Evolutionary conservation across 2,329 filamentous ascomycete genomes (phyloP), one percentile per base, ranked within the genome.

Genomic region (Colletotrichum eleusines): DNA sequence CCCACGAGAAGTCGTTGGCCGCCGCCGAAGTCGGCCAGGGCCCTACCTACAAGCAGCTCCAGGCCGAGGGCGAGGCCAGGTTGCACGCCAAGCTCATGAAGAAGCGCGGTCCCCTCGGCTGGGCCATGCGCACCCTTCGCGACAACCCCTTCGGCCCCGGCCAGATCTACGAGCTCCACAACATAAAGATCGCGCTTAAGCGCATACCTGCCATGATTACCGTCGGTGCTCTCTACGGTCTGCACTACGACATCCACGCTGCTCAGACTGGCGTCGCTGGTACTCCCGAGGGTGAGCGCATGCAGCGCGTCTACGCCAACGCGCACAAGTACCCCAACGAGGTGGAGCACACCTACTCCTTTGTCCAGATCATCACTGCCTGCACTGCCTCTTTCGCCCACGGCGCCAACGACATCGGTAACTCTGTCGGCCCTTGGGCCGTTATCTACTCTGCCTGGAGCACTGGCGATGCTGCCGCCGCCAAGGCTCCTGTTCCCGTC

Each of bases 181-280:
- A 95, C 85, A 82, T 94, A 72, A 87, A 86, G 77, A 86, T 87
- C 61, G 71, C 90, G 28, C 35, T 84, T 71, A 91, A 89, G 81
- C 91, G 92, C 28, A 77, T 95, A 11, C 93, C 93, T 0, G 92
- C 93, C 61, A 86, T 87, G 80, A 78, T 93, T 72, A 85, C 90
- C 53, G 85, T 84, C 73, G 92, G 85, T 66, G 77, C 84, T 20
- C 87, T 94, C 62, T 95, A 95, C 78, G 93, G 93, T 79, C 78
- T 91, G 33, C 85, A 95, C 86, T 95, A 95, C 82, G 93, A 95
- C 75, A 95, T 95, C 76, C 92, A 95, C 85, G 86, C 88, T 59
- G 91, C 91, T 5, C 92, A 94, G 84, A 84, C 85, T 63, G 92
- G 92, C 77, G 86, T 93, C 54, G 78, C 84, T 16, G 92, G 92